These are phyloP conservation scores for Trichoderma asperelloides DNA, from an alignment of 495 filamentous ascomycete genomes.

Conservation along the genomic window DNA sequence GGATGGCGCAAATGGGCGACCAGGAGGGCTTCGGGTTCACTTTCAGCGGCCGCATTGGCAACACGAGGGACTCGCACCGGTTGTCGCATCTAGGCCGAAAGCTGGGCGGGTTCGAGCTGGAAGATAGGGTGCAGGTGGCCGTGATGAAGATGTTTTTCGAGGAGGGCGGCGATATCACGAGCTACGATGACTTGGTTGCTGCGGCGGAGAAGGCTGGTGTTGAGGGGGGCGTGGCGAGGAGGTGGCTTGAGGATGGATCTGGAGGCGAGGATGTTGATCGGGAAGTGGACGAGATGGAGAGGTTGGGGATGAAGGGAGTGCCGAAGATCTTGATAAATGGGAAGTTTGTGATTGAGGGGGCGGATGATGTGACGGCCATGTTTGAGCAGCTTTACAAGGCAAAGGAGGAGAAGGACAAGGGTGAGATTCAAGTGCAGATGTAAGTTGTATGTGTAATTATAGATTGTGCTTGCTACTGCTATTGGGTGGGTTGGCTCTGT, in stretches of 20 bases:
- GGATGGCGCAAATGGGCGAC: conserved; percentile 48
- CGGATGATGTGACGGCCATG: conserved; percentile 51
- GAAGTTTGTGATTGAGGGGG: conserved; percentile 52
- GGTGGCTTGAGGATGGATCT: conserved; percentile 52
- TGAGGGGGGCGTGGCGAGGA: conserved; percentile 46
- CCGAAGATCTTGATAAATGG: conserved; percentile 65
- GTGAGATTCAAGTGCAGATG: not conserved
- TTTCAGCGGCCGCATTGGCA: conserved; percentile 65
- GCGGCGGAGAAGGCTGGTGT: conserved; percentile 57
- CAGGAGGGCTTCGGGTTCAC: conserved; percentile 63
- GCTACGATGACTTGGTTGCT: conserved; percentile 46
- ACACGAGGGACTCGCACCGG: conserved; percentile 67
- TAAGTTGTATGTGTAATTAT: too few relatives aligned
- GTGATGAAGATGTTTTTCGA: conserved; percentile 72
- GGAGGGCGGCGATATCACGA: conserved; percentile 67
- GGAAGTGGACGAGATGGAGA: conserved; percentile 53
- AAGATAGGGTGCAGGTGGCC: conserved; percentile 56
- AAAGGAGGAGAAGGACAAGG: conserved; percentile 26
- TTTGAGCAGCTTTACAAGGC: conserved; percentile 45
- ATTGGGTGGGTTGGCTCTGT: too few relatives aligned
- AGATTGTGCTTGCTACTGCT: too few relatives aligned
- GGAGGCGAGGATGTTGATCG: conserved; percentile 63
- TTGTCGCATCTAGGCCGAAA: conserved; percentile 62
- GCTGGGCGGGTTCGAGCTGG: conserved; percentile 37
- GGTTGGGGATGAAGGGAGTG: conserved; percentile 55